A percentile compares a stretch with the other conserved stretches of the same genome.
These are phyloP conservation scores for Aspergillus tamarii DNA, from an alignment of 2,329 filamentous ascomycete species.

Conservation along the genomic window DNA sequence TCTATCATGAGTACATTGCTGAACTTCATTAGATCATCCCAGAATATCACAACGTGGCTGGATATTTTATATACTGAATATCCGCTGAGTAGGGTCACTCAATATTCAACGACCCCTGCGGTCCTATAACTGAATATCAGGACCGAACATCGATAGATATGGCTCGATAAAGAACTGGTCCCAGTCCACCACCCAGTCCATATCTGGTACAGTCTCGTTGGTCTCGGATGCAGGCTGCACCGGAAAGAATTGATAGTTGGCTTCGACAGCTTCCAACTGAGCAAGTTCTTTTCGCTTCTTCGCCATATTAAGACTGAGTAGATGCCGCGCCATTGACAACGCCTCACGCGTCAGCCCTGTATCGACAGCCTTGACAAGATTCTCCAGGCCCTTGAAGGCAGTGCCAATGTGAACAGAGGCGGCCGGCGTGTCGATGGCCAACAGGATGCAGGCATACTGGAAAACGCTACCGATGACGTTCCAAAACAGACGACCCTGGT, in stretches of 20 bases:
- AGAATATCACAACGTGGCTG: too few relatives aligned
- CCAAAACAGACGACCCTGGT: conserved; percentile 32
- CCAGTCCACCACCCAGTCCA: conserved; percentile 30
- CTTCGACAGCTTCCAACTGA: conserved; percentile 33
- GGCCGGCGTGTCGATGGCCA: conserved; percentile 32
- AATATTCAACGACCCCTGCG: too few relatives aligned
- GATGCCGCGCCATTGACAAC: conserved; percentile 32
- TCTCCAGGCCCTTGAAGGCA: conserved; percentile 32
- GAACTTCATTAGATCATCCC: neutral
- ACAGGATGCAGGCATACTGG: conserved; percentile 33
- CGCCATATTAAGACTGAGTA: conserved; percentile 30
- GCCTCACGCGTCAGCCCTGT: conserved; percentile 33
- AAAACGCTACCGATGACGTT: conserved; percentile 38
- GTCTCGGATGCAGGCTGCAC: conserved; percentile 14
- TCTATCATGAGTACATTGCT: neutral
- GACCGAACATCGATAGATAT: conserved; percentile 30
- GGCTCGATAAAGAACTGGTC: conserved; percentile 37
- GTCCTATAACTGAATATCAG: conserved; percentile 22
- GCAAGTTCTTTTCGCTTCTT: conserved; percentile 35
- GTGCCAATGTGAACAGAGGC: conserved; percentile 22
- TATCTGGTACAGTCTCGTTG: conserved; percentile 22
- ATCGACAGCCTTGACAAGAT: conserved; percentile 29
- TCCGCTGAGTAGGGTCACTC: too few relatives aligned
- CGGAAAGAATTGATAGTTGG: conserved; percentile 20
- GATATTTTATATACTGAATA: too few relatives aligned